Conservation (phyloP, 2,329 filamentous ascomycete genomes). For the Chlorencoelia australis region DNA sequence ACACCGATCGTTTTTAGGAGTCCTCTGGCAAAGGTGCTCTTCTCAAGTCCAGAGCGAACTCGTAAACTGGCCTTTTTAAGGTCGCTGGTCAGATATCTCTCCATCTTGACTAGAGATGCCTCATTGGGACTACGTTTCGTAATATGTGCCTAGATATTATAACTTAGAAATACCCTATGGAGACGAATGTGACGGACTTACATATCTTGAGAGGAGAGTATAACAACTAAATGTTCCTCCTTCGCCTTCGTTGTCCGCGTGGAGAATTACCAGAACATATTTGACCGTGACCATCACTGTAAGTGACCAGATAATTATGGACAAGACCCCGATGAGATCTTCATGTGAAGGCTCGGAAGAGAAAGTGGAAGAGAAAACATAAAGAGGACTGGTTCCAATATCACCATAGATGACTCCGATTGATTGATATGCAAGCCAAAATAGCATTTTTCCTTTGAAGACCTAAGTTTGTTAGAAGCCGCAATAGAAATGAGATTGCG, state of each 20-base stretch:
- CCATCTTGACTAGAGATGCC: constrained; percentile 45
- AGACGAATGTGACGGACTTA: constrained; percentile 9
- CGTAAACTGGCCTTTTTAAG: constrained; percentile 40
- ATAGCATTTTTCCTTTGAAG: constrained; percentile 19
- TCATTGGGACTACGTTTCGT: constrained; percentile 47
- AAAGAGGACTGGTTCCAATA: constrained; percentile 55
- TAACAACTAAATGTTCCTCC: constrained; percentile 61
- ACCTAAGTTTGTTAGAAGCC: constrained; percentile 7
- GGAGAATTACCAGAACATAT: constrained; percentile 55
- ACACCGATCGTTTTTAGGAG: constrained; percentile 53
- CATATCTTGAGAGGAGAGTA: constrained; percentile 50
- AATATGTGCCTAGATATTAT: constrained; percentile 38
- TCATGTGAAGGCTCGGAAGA: constrained; percentile 41
- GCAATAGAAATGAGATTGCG: not conserved
- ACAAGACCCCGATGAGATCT: constrained; percentile 54
- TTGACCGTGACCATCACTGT: constrained; percentile 61
- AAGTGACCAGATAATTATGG: constrained; percentile 59
- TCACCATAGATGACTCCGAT: constrained; percentile 61
- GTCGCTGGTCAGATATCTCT: constrained; percentile 47
- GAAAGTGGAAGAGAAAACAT: constrained; percentile 63
- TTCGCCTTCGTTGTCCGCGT: constrained; percentile 60
- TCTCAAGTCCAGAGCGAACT: constrained; percentile 48
- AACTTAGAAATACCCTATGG: not conserved
- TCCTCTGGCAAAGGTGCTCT: constrained; percentile 39
- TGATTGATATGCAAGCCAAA: constrained; percentile 51